A percentile compares a stretch with the other conserved stretches of the same genome.
Conservation (phyloP, 2,329 filamentous ascomycete genomes). For the Cordyceps pruinosa region DNA sequence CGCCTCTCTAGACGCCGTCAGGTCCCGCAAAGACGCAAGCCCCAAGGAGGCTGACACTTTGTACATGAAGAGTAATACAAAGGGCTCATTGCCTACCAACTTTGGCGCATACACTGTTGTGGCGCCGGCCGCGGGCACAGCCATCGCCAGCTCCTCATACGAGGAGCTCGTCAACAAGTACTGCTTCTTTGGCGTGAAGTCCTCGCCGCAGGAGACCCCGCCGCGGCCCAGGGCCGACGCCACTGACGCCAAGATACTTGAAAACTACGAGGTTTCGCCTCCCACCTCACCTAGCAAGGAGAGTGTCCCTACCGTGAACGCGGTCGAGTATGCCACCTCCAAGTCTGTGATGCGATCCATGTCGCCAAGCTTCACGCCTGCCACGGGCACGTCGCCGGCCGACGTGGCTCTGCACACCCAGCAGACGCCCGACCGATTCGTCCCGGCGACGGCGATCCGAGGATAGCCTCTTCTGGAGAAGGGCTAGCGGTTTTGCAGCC, state of each 20-base stretch:
- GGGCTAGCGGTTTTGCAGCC: background rate
- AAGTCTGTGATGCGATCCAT: conserved; percentile 32
- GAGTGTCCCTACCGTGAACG: conserved; percentile 37
- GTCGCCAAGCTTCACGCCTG: conserved; percentile 38
- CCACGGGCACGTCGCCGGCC: conserved; percentile 40
- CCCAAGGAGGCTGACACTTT: conserved; percentile 53
- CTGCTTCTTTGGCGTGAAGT: conserved; percentile 74
- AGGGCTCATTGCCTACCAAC: conserved; percentile 23
- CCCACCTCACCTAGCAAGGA: conserved; percentile 23
- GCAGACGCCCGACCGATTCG: conserved; percentile 34
- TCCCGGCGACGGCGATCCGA: conserved; percentile 43
- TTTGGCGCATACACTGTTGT: conserved; percentile 16
- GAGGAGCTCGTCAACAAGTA: conserved; percentile 98
- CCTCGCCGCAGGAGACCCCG: background rate
- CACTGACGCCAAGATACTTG: conserved; percentile 27
- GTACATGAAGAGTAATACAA: conserved; percentile 45
- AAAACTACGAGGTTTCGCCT: conserved; percentile 13
- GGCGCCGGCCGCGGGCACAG: conserved; percentile 26
- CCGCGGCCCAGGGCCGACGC: background rate
- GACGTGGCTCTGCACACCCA: conserved; percentile 34
- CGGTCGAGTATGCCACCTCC: conserved; percentile 24
- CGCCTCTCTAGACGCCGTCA: conserved; percentile 79
- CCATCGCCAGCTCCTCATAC: conserved; percentile 79
- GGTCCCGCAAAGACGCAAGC: conserved; percentile 58
- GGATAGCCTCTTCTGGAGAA: conserved; percentile 20